These are phyloP conservation scores for Talaromyces sp. DNA, from an alignment of 2,329 filamentous ascomycete genomes.

Conservation along the genomic window DNA sequence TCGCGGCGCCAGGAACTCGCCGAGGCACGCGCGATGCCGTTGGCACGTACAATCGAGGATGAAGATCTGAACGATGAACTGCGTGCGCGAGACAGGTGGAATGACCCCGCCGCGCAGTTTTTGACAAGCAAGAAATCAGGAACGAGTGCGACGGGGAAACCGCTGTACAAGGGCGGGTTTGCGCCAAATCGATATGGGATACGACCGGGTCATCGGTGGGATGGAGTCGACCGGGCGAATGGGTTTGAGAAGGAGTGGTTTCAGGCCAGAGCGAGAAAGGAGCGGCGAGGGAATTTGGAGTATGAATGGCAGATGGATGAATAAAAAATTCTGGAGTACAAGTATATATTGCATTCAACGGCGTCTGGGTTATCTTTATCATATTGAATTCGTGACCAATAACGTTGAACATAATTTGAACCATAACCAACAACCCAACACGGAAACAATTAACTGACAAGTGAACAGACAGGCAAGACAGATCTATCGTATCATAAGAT, in stretches of 20 bases:
- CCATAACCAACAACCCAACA: not conserved
- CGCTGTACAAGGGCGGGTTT: conserved; percentile 71
- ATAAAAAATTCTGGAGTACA: conserved; percentile 30
- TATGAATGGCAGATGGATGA: conserved; percentile 98
- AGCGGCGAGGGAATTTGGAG: conserved; percentile 71
- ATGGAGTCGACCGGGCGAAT: conserved; percentile 90
- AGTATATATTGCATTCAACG: not conserved
- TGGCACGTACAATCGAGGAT: conserved; percentile 80
- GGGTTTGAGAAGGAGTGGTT: conserved; percentile 94
- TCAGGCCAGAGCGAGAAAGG: conserved; percentile 72
- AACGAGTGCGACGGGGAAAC: conserved; percentile 51
- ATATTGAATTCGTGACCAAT: not conserved
- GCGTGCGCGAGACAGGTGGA: conserved; percentile 74
- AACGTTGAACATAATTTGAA: not conserved
- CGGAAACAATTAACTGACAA: not conserved
- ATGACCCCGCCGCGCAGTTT: conserved; percentile 86
- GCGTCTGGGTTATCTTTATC: not conserved
- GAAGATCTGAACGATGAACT: conserved; percentile 78
- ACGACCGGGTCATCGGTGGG: conserved; percentile 87
- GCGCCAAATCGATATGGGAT: conserved; percentile 93
- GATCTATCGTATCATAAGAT: conserved; percentile 6
- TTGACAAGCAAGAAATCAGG: conserved; percentile 49
- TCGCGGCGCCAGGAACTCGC: conserved; percentile 62
- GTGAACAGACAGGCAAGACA: not conserved
- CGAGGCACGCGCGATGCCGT: conserved; percentile 74